Base-by-base conservation (phyloP, 2,329 filamentous ascomycete species). In the Fonsecaea erecta region DNA sequence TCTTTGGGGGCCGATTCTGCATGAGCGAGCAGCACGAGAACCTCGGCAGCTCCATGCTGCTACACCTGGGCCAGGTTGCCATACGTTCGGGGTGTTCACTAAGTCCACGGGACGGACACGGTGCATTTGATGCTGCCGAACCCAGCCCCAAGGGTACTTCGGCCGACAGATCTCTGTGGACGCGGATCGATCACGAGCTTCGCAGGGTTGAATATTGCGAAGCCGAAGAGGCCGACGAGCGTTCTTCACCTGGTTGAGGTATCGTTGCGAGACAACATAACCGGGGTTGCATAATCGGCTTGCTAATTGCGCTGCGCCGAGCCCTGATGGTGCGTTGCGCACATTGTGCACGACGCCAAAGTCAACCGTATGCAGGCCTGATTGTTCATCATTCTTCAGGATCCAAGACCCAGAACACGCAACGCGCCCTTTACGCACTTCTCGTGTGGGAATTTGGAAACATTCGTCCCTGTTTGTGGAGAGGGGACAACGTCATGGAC, bases 1-100 rank as follows among this genome's bases (percentile, higher is more conserved):
- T 28, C 9, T 26, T n/a, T 16, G 28, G 28, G 56, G 56, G 43
- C 57, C 51, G 34, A 37, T 60, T 60, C 32, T 52, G 43, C 24
- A 30, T 21, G 16, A 40, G 16, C 2, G 34, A 40, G 5, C n/a
- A n/a, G n/a, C n/a, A 34, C 32, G 4, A 40, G 14, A 11, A 18
- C 52, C 30, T 54, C 52, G 52, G 52, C 30, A 54, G 16, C 52
- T 9, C 24, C 32, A 7, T 8, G 11, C 52, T 54, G n/a, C 24
- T 54, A 14, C 26, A n/a, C 30, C 3, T 54, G 52, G 18, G 24
- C n/a, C 30, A 18, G 52, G 52, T 28, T 40, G 16, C 37, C 37
- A 40, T n/a, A 14, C 37, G 14, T 40, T 34, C 37, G 14, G 37
- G 16, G 37, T 5, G 2, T n/a, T n/a, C 16, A 40, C 2, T 18